Conservation (phyloP, 176 grass and related monocot genomes). For the Zoysia japonica region DNA sequence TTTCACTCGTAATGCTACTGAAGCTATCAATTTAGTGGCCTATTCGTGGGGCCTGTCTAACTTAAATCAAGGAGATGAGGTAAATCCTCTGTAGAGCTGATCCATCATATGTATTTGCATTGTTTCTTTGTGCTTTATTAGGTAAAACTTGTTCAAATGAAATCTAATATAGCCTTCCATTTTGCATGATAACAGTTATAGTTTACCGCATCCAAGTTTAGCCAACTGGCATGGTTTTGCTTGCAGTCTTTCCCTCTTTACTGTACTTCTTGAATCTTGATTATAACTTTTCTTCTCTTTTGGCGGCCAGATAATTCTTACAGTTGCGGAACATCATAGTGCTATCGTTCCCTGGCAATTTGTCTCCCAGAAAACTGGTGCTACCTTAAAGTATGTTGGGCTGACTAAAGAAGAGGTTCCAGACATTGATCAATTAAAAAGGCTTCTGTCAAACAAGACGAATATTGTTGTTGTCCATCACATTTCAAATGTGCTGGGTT, state of each 20-base stretch:
- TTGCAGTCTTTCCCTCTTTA: not conserved
- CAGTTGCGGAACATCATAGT: slow-evolving; percentile 88
- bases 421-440: slow-evolving; percentile 81
- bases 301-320: slow-evolving; percentile 69
- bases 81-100: slow-evolving; percentile 21
- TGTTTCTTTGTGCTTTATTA: not conserved
- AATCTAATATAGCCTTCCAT: not conserved
- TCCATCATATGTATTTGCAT: slow-evolving; percentile 2
- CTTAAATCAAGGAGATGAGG: slow-evolving; percentile 80
- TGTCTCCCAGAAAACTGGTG: slow-evolving; percentile 75
- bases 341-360: slow-evolving; percentile 93
- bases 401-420: slow-evolving; percentile 84
- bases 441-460: slow-evolving; percentile 76
- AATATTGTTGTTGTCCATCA: slow-evolving; percentile 88
- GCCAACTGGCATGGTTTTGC: not conserved
- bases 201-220: not conserved
- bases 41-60: slow-evolving; percentile 90
- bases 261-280: slow-evolving; percentile 17
- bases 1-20: slow-evolving; percentile 94
- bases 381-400: slow-evolving; percentile 82
- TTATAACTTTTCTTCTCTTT: slow-evolving; percentile 24
- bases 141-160: not conserved
- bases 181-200: slow-evolving; percentile 13
- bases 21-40: slow-evolving; percentile 96
- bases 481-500: slow-evolving; percentile 87